phyloP scores from a whole-genome alignment of 495 filamentous ascomycete genomes.

The Tuber microsphaerosporum region DNA sequence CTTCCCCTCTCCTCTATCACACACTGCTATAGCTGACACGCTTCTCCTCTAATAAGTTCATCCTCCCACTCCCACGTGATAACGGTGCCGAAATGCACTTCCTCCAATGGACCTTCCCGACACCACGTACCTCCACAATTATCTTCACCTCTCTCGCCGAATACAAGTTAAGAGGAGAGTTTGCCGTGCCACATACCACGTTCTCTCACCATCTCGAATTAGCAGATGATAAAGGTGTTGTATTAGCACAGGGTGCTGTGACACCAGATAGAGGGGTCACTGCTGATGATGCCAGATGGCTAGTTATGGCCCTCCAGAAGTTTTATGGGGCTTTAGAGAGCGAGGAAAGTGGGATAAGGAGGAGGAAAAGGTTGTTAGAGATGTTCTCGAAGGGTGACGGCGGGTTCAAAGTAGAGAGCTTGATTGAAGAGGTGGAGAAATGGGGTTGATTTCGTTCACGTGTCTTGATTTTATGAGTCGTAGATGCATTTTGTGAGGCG shows the following conservation, averaged over 20 bases:
- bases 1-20: not conserved
- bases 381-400: constrained; percentile 72
- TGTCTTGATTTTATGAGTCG: not conserved
- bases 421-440: constrained; percentile 82
- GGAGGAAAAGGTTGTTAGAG: constrained; percentile 57
- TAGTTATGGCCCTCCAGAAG: constrained; percentile 89
- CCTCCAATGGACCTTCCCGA: constrained; percentile 65
- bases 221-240: constrained; percentile 61
- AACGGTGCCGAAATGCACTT: constrained; percentile 75
- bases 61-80: constrained; percentile 75
- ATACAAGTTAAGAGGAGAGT: constrained; percentile 85
- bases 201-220: constrained; percentile 84
- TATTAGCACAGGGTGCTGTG: constrained; percentile 76
- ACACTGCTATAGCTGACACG: not conserved
- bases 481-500: not conserved
- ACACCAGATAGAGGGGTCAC: constrained; percentile 68
- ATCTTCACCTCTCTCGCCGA: constrained; percentile 89
- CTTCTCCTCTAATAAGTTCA: constrained; percentile 50
- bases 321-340: constrained; percentile 67
- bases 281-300: constrained; percentile 72
- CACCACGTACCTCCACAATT: constrained; percentile 63
- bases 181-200: constrained; percentile 81
- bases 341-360: constrained; percentile 48
- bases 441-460: not conserved
- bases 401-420: constrained; percentile 70